These are phyloP conservation scores for Verbena officinalis DNA, from an alignment of 257 asterid genomes.

Conservation along the genomic window DNA sequence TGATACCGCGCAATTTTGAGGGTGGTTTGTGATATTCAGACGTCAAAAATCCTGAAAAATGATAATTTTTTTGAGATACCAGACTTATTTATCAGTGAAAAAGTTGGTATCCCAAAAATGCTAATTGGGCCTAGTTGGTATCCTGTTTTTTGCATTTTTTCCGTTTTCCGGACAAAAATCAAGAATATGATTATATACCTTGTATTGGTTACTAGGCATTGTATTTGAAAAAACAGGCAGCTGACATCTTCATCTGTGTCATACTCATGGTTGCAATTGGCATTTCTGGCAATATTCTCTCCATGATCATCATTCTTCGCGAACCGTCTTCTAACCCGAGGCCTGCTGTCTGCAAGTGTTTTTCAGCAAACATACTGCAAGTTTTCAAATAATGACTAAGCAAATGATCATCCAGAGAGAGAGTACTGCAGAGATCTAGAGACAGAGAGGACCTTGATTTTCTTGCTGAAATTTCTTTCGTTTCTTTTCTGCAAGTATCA, in stretches of 20 bases:
- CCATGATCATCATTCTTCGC: slow-evolving; percentile 83
- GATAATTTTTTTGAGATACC: no score
- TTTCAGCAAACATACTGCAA: slow-evolving; percentile 91
- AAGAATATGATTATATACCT: slow-evolving; percentile 27
- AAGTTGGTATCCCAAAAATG: no score
- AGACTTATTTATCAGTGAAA: no score
- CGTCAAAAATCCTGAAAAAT: no score
- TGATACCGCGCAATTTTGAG: no score
- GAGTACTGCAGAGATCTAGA: no score
- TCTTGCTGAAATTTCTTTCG: slow-evolving; percentile 90
- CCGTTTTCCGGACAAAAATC: no score
- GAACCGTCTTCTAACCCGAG: slow-evolving; percentile 88
- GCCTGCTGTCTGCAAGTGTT: slow-evolving; percentile 94
- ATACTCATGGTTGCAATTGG: slow-evolving; percentile 53
- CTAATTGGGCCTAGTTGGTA: no score
- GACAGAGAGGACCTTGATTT: slow-evolving; percentile 65
- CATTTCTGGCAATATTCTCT: slow-evolving; percentile 49
- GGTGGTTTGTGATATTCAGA: no score
- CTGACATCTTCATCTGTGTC: slow-evolving; percentile 67
- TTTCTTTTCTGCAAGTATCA: slow-evolving; percentile 88
- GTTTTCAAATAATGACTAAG: not conserved
- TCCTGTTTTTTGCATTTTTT: no score
- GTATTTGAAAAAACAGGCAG: slow-evolving; percentile 32
- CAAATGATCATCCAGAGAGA: not conserved
- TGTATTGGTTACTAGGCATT: slow-evolving; percentile 38